Percentiles rank a stretch among this genome's conserved stretches.
phyloP scores from a whole-genome alignment of 495 filamentous ascomycete genomes.

The Talaromyces adpressus region DNA sequence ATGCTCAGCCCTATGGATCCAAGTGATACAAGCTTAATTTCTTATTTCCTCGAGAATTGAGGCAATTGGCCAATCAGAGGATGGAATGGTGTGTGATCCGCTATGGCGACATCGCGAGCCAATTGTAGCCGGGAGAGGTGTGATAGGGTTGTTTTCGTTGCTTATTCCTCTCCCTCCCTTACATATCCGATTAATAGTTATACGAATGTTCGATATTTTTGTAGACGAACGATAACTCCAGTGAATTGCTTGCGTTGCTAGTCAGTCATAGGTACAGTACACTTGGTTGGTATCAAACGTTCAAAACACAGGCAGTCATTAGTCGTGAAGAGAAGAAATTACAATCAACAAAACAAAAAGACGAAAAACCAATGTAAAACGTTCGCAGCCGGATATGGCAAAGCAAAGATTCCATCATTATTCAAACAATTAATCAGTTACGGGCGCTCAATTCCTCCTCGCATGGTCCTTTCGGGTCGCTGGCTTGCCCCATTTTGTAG shows the following conservation, averaged over 20 bases:
- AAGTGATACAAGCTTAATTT: slow-evolving; percentile 2
- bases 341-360: neutral
- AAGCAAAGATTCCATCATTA: neutral
- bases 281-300: slow-evolving; percentile 4
- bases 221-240: neutral
- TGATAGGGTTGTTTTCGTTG: neutral
- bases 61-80: neutral
- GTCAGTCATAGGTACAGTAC: neutral
- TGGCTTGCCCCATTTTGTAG: neutral
- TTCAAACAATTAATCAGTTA: neutral
- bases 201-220: no score
- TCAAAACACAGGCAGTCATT: neutral
- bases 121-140: neutral
- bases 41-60: no score
- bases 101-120: slow-evolving; percentile 9
- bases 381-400: neutral
- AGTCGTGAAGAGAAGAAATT: neutral
- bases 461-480: neutral
- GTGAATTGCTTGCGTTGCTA: neutral
- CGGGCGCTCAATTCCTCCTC: neutral
- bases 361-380: neutral
- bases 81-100: neutral
- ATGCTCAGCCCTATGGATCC: slow-evolving; percentile 6
- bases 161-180: neutral
- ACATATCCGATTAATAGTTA: no score